A percentile compares a stretch with the other conserved stretches of the same genome.
Evolutionary conservation across 176 grass and related monocot genomes (phyloP).

Genomic region (Carex scoparia): DNA sequence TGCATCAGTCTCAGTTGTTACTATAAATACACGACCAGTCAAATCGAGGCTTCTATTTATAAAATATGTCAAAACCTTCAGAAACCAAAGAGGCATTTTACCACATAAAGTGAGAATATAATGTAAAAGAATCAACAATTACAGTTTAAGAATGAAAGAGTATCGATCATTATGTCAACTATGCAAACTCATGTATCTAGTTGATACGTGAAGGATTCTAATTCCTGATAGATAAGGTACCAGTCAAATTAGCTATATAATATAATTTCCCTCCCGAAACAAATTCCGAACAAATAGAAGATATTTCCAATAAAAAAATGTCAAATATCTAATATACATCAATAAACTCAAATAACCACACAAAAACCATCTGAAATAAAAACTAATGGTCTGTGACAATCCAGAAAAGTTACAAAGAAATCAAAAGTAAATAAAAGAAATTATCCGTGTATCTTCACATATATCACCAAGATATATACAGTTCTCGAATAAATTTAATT

Average conservation of each 20-base stretch:
- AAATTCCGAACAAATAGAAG: not conserved
- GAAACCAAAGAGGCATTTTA: not conserved
- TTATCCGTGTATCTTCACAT: constrained; percentile 14
- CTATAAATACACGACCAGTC: not conserved
- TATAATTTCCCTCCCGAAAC: not conserved
- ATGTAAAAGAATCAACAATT: not conserved
- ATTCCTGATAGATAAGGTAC: not conserved
- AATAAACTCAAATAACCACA: not conserved
- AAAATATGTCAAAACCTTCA: not conserved
- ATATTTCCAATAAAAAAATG: not conserved
- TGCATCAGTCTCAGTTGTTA: not conserved
- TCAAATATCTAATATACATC: constrained; percentile 6
- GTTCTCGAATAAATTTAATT: constrained; percentile 6
- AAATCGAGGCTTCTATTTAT: not conserved
- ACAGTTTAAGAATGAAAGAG: not conserved
- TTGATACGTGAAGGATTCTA: not conserved
- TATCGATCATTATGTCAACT: not conserved
- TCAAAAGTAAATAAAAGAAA: not conserved
- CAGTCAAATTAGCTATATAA: not conserved
- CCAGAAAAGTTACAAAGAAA: constrained; percentile 11
- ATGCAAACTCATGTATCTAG: not conserved
- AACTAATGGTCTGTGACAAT: constrained; percentile 15
- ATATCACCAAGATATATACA: constrained; percentile 20
- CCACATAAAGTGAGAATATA: not conserved
- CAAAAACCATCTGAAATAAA: constrained; percentile 24